These are phyloP conservation scores for Aspergillus ochraceus DNA, from an alignment of 2,329 filamentous ascomycete species.

Conservation along the genomic window DNA sequence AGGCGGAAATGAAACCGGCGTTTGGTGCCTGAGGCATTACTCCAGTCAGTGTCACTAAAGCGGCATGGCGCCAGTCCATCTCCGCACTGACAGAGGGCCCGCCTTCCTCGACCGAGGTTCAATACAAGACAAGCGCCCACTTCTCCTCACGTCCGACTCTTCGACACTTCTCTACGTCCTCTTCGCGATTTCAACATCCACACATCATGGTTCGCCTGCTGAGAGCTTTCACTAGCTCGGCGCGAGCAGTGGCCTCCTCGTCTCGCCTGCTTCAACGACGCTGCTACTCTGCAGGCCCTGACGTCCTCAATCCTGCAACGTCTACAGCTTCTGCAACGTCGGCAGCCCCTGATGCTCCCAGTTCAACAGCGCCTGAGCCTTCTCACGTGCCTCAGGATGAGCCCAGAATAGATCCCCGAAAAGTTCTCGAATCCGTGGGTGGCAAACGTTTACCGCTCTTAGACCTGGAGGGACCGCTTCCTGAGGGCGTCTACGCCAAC, in stretches of 20 bases:
- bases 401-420: too few species aligned
- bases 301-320: too few species aligned
- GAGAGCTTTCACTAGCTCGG: constrained; percentile 8
- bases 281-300: constrained; percentile 2
- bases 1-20: neutral
- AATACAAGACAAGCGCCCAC: neutral
- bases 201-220: constrained; percentile 14
- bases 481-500: neutral
- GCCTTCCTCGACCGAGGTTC: too few species aligned
- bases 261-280: constrained; percentile 8
- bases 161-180: neutral
- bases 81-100: too few species aligned
- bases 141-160: neutral
- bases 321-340: too few species aligned
- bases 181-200: neutral
- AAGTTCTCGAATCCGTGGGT: too few species aligned
- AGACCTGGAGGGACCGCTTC: neutral
- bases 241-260: constrained; percentile 3
- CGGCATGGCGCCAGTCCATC: neutral
- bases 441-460: too few species aligned
- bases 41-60: neutral
- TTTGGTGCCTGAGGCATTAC: too few species aligned
- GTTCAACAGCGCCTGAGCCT: neutral
- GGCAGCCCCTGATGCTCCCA: neutral
- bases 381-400: too few species aligned